Evolutionary conservation across 345 rosid genomes (phyloP).

Genomic region (Gossypium mustelinum): DNA sequence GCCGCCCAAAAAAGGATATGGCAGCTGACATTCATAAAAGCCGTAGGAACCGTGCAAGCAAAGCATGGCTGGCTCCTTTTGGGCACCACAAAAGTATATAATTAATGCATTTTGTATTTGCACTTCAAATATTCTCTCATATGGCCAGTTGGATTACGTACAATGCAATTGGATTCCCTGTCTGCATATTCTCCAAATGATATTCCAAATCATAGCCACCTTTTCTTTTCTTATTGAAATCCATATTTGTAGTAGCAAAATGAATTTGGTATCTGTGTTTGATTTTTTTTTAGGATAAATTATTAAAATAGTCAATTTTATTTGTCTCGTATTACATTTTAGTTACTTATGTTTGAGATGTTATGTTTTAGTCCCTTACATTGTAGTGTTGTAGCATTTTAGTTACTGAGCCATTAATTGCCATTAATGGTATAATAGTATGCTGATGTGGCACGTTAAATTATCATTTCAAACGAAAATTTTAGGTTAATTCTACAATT

Average conservation of each 20-base stretch:
- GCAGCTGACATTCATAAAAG: neutral
- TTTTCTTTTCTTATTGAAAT: neutral
- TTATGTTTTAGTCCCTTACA: too few relatives aligned
- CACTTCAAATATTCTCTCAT: neutral
- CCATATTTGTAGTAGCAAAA: neutral
- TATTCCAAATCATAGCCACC: neutral
- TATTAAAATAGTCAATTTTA: too few relatives aligned
- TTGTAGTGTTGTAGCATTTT: too few relatives aligned
- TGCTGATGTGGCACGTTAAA: too few relatives aligned
- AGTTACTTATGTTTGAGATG: too few relatives aligned
- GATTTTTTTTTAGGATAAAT: too few relatives aligned
- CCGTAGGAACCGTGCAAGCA: neutral
- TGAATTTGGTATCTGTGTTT: too few relatives aligned
- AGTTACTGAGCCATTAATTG: too few relatives aligned
- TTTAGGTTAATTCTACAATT: too few relatives aligned
- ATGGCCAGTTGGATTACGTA: neutral
- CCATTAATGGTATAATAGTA: too few relatives aligned
- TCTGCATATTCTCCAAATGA: neutral
- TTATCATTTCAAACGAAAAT: too few relatives aligned
- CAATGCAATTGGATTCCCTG: neutral
- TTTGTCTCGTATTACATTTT: fast-evolving
- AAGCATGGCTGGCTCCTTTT: constrained; percentile 3
- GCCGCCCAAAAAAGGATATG: too few relatives aligned
- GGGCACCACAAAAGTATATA: neutral
- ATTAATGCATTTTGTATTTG: neutral